These are phyloP conservation scores for Psilocybe cubensis DNA, from an alignment of 768 basidiomycete species.

Conservation along the genomic window DNA sequence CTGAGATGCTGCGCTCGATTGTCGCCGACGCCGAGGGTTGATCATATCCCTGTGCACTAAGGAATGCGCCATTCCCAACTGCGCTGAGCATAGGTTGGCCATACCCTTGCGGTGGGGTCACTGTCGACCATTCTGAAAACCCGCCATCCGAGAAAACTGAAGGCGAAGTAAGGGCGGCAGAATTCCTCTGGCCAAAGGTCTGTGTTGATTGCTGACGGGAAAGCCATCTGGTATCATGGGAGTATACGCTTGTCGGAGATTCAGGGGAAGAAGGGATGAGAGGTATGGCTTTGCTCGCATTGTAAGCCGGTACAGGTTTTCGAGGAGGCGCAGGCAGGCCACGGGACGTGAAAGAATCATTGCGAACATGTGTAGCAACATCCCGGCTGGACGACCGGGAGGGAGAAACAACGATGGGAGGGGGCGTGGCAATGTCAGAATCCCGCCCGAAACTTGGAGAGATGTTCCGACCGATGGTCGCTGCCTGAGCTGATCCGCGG, in stretches of 20 bases:
- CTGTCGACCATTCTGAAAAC: conserved; percentile 16
- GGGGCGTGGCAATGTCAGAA: conserved; percentile 24
- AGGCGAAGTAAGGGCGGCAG: conserved; percentile 12
- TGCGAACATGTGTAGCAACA: conserved; percentile 20
- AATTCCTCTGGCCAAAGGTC: conserved; percentile 19
- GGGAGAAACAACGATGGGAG: conserved; percentile 14
- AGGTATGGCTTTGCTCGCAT: conserved; percentile 8
- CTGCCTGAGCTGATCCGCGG: conserved; percentile 17
- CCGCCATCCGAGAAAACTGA: conserved; percentile 18
- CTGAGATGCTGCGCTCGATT: conserved; percentile 13
- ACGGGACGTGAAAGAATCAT: conserved; percentile 26
- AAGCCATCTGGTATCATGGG: conserved; percentile 9
- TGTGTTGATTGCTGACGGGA: conserved; percentile 20
- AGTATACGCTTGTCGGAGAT: background rate
- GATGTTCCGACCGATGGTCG: conserved; percentile 29
- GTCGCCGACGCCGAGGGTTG: conserved; percentile 10
- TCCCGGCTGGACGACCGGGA: conserved; percentile 7
- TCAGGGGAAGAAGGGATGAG: background rate
- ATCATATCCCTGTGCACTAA: background rate
- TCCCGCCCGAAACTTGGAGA: conserved; percentile 25
- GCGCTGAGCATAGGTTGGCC: conserved; percentile 17
- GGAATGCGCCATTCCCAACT: conserved; percentile 12
- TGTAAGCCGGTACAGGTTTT: conserved; percentile 11
- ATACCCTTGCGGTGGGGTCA: background rate
- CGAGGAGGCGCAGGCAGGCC: conserved; percentile 44